Conservation (phyloP, 108 stramenopile species). For the Skeletonema potamos region DNA sequence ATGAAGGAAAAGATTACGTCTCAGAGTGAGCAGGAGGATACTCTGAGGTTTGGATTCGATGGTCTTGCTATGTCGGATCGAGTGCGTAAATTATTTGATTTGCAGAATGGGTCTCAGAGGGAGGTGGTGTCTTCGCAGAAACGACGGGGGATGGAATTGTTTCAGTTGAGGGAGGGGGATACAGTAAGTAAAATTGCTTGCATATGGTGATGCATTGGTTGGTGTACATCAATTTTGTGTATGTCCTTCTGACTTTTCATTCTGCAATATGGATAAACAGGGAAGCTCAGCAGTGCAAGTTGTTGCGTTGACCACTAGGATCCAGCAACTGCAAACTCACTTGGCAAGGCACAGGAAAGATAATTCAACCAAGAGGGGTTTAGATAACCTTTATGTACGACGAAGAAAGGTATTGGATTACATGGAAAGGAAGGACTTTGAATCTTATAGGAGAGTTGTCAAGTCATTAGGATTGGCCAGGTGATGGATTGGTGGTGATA, state of each 20-base stretch:
- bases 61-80: conserved; percentile 68
- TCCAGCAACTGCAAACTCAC: conserved; percentile 89
- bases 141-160: conserved; percentile 83
- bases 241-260: conserved; percentile 1
- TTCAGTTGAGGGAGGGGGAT: conserved; percentile 85
- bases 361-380: conserved; percentile 77
- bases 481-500: conserved; percentile 5
- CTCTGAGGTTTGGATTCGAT: conserved; percentile 37
- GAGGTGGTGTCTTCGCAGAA: conserved; percentile 84
- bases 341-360: conserved; percentile 82
- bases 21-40: conserved; percentile 37
- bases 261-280: conserved; percentile 10
- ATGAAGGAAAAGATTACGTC: conserved; percentile 61
- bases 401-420: conserved; percentile 91
- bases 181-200: conserved; percentile 63
- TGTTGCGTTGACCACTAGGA: conserved; percentile 84
- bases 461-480: conserved; percentile 82
- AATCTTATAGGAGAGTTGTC: conserved; percentile 79
- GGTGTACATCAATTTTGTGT: neutral
- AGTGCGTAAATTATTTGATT: conserved; percentile 69
- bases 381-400: conserved; percentile 78
- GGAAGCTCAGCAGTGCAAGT: conserved; percentile 52
- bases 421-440: conserved; percentile 89
- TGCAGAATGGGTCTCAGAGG: conserved; percentile 76
- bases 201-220: conserved; percentile 21